Evolutionary conservation across 2,329 filamentous ascomycete genomes (phyloP).

Genomic region (Orbilia ellipsospora): DNA sequence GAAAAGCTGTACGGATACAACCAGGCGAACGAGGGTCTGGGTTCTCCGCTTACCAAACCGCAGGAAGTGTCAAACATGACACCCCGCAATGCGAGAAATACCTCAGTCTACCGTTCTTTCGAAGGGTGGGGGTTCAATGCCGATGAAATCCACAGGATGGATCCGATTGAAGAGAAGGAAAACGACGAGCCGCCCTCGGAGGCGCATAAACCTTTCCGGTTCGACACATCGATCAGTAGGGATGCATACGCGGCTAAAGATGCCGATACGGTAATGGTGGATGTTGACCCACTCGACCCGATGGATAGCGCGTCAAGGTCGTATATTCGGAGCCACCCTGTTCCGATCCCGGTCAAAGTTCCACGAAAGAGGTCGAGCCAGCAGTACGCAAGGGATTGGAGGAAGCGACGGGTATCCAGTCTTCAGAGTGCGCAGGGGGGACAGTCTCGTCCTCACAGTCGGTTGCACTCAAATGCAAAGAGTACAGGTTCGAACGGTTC

Average conservation of each 20-base stretch:
- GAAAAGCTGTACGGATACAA: conserved; percentile 38
- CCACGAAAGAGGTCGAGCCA: conserved; percentile 29
- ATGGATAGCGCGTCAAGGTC: conserved; percentile 30
- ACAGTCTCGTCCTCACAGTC: conserved; percentile 20
- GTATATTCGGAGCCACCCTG: conserved; percentile 11
- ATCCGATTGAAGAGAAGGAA: conserved; percentile 35
- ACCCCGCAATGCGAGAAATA: conserved; percentile 16
- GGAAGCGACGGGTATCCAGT: conserved; percentile 20
- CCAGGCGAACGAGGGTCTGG: not conserved
- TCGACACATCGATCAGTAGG: conserved; percentile 33
- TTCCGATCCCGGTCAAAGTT: conserved; percentile 27
- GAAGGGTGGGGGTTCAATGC: conserved; percentile 47
- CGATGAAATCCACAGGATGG: conserved; percentile 40
- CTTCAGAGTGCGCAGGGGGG: conserved; percentile 24
- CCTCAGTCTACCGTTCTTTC: conserved; percentile 37
- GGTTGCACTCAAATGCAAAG: conserved; percentile 11
- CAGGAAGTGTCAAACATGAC: conserved; percentile 2
- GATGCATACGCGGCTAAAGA: conserved; percentile 13
- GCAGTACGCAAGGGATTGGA: conserved; percentile 8
- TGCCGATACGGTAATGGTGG: conserved; percentile 8
- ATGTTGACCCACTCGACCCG: conserved; percentile 36
- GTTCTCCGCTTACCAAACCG: not conserved
- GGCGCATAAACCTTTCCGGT: conserved; percentile 3
- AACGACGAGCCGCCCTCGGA: not conserved
- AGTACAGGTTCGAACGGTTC: conserved; percentile 21